A percentile compares a stretch with the other conserved stretches of the same genome.
These are phyloP conservation scores for Coffea eugenioides DNA, from an alignment of 257 asterid species.

Conservation along the genomic window DNA sequence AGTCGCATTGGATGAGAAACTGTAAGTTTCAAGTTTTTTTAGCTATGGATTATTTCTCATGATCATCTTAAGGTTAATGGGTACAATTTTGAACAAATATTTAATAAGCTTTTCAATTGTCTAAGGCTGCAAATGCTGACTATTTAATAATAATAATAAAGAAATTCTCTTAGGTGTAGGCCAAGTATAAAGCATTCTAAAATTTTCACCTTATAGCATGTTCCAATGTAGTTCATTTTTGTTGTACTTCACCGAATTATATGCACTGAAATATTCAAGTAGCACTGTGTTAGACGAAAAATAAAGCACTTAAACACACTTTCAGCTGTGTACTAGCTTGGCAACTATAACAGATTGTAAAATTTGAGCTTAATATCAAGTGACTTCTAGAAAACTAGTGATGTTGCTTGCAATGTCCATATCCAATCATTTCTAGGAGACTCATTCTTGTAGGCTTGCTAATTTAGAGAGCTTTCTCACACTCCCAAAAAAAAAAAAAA, in stretches of 20 bases:
- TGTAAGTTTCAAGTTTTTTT: constrained; percentile 40
- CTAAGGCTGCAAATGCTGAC: background rate
- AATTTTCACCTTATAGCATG: background rate
- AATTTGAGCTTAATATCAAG: background rate
- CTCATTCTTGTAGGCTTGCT: too few species aligned
- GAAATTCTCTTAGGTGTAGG: background rate
- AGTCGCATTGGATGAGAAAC: constrained; percentile 48
- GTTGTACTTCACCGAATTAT: background rate
- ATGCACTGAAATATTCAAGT: background rate
- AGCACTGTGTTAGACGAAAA: background rate
- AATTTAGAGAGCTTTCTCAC: too few species aligned
- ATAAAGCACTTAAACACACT: background rate
- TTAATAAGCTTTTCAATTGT: background rate
- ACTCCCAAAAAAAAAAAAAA: too few species aligned
- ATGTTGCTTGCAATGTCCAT: background rate
- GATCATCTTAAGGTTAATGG: background rate
- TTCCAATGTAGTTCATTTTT: background rate
- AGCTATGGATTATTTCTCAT: background rate
- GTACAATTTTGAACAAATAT: too few species aligned
- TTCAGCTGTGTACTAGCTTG: too few species aligned
- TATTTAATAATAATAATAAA: background rate
- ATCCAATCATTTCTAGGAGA: background rate
- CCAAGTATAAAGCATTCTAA: background rate
- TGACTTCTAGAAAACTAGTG: background rate
- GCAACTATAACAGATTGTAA: background rate